Conservation (phyloP, 75 land plant genomes). For the Sequoia sempervirens region DNA sequence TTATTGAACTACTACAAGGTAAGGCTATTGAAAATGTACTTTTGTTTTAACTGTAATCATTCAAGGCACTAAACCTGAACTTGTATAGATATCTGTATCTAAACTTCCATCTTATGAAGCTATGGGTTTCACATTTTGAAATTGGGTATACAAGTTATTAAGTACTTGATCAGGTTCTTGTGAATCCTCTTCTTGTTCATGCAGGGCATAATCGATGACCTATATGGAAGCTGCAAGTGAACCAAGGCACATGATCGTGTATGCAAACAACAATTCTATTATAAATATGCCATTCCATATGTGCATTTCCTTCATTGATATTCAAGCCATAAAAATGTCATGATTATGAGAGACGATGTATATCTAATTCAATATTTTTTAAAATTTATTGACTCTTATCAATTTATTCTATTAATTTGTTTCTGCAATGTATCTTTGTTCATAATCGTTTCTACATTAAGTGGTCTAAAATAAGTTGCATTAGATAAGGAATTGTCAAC, state of each 20-base stretch:
- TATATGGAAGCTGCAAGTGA: conserved; percentile 17
- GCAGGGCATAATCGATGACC: conserved; percentile 20
- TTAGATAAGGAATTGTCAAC: not conserved
- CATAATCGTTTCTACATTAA: not conserved
- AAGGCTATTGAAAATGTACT: not conserved
- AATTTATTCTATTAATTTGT: not conserved
- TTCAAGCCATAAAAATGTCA: not conserved
- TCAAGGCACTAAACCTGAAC: not conserved
- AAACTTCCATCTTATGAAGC: not conserved
- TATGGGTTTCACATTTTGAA: not conserved
- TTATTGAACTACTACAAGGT: conserved; percentile 78
- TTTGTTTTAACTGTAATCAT: not conserved
- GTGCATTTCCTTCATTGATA: not conserved
- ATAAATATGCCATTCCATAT: not conserved
- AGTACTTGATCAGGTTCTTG: not conserved
- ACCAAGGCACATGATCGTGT: not conserved
- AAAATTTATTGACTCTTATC: not conserved
- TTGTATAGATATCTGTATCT: not conserved
- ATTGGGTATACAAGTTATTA: not conserved
- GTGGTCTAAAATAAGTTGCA: not conserved
- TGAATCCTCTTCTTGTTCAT: not conserved
- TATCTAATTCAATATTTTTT: not conserved
- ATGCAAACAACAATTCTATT: not conserved
- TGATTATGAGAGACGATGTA: not conserved
- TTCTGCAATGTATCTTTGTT: not conserved